These are phyloP conservation scores for Solanum hybrid DNA, from an alignment of 305 asterid species.

Conservation along the genomic window DNA sequence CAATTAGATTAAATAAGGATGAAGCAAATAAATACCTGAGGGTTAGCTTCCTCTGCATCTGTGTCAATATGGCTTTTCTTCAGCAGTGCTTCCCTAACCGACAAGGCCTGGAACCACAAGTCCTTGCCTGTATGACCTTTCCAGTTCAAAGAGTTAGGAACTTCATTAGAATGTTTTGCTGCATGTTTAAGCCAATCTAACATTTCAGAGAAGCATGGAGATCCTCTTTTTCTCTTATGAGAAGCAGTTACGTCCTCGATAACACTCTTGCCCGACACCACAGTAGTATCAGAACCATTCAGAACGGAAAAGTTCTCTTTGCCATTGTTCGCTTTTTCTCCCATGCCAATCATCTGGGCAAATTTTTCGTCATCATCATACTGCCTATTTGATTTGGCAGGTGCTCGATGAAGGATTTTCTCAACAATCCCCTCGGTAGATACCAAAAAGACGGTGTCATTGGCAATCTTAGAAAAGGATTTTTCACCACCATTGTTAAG, in stretches of 20 bases:
- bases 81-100: slow-evolving; percentile 39
- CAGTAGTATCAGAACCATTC: slow-evolving; percentile 4
- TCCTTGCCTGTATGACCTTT: slow-evolving; percentile 28
- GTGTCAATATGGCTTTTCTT: slow-evolving; percentile 22
- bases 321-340: slow-evolving; percentile 8
- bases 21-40: slow-evolving; percentile 35
- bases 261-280: slow-evolving; percentile 19
- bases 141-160: slow-evolving; percentile 61
- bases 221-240: slow-evolving; percentile 57
- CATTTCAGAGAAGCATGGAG: slow-evolving; percentile 30
- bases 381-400: neutral
- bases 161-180: slow-evolving; percentile 35
- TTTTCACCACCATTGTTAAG: neutral
- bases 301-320: neutral
- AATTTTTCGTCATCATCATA: slow-evolving; percentile 9
- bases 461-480: neutral
- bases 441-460: neutral
- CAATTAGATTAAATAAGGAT: neutral
- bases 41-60: slow-evolving; percentile 24
- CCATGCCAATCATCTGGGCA: slow-evolving; percentile 1
- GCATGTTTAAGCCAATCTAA: slow-evolving; percentile 42
- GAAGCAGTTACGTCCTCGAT: slow-evolving; percentile 12
- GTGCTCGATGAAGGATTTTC: slow-evolving; percentile 5
- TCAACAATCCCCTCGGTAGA: neutral
- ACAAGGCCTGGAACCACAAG: slow-evolving; percentile 44